Conservation (phyloP, 2,329 filamentous ascomycete species). For the Purpureocillium lavendulum region DNA sequence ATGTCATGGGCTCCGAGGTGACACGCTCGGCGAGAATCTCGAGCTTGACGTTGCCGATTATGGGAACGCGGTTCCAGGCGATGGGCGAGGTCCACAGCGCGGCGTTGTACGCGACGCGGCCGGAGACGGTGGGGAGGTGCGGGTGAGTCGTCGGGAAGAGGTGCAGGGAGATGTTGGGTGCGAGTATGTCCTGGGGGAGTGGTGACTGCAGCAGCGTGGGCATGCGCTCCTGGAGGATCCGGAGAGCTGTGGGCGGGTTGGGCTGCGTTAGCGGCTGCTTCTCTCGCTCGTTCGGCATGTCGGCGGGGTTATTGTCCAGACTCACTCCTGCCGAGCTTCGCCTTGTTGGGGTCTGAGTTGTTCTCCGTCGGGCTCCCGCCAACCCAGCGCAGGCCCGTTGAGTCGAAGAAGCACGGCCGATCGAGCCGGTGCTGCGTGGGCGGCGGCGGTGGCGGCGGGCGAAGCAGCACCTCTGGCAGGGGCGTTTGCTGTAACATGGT, state of each 20-base stretch:
- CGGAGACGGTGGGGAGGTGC: slow-evolving; percentile 85
- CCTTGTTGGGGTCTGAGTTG: slow-evolving; percentile 45
- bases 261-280: too few relatives aligned
- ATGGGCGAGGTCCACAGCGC: slow-evolving; percentile 94
- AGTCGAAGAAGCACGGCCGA: slow-evolving; percentile 19
- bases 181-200: slow-evolving; percentile 66
- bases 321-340: slow-evolving; percentile 57
- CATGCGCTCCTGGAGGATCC: slow-evolving; percentile 57
- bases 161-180: slow-evolving; percentile 62
- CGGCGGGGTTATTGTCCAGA: too few relatives aligned
- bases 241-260: too few relatives aligned
- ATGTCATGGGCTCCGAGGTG: slow-evolving; percentile 48
- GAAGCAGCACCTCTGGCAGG: background rate
- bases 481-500: background rate
- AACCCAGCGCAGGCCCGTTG: slow-evolving; percentile 19
- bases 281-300: too few relatives aligned
- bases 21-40: slow-evolving; percentile 88
- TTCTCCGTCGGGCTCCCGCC: slow-evolving; percentile 19
- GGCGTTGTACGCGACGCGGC: slow-evolving; percentile 82
- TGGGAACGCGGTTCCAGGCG: slow-evolving; percentile 87
- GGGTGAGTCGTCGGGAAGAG: slow-evolving; percentile 73
- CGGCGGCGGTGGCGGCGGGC: background rate
- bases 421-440: background rate
- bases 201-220: slow-evolving; percentile 59
- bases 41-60: slow-evolving; percentile 82